These are phyloP conservation scores for Clarireedia paspali DNA, from an alignment of 2,329 filamentous ascomycete species.

Conservation along the genomic window DNA sequence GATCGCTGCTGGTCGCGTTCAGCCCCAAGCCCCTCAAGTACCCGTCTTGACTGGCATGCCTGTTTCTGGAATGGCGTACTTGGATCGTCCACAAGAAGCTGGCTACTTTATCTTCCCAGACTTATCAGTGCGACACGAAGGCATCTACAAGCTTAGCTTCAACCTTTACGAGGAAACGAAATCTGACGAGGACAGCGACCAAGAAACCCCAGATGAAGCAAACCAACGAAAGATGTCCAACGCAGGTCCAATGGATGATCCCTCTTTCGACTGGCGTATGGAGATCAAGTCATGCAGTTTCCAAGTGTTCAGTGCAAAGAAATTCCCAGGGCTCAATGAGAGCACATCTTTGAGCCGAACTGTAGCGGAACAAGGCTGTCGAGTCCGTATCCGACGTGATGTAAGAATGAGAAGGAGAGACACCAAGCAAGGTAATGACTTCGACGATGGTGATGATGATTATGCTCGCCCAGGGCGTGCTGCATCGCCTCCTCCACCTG, in stretches of 20 bases:
- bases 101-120: slow-evolving; percentile 99
- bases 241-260: slow-evolving; percentile 33
- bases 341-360: slow-evolving; percentile 84
- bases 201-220: slow-evolving; percentile 31
- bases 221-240: slow-evolving; percentile 27
- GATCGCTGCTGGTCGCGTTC: slow-evolving; percentile 73
- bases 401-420: slow-evolving; percentile 85
- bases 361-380: slow-evolving; percentile 93
- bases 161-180: slow-evolving; percentile 92
- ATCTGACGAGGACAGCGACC: slow-evolving; percentile 70
- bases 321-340: slow-evolving; percentile 88
- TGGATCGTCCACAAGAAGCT: slow-evolving; percentile 71
- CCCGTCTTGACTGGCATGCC: slow-evolving; percentile 91
- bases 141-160: slow-evolving; percentile 84
- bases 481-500: slow-evolving; percentile 2
- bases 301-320: slow-evolving; percentile 91
- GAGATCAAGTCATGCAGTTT: slow-evolving; percentile 86
- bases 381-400: slow-evolving; percentile 90
- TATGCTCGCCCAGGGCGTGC: slow-evolving; percentile 36
- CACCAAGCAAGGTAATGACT: slow-evolving; percentile 50
- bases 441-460: slow-evolving; percentile 51
- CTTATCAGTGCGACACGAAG: slow-evolving; percentile 90
- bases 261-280: slow-evolving; percentile 72
- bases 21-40: slow-evolving; percentile 57
- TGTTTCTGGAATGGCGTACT: slow-evolving; percentile 90